phyloP scores from a whole-genome alignment of 2,329 filamentous ascomycete species.

The Exophiala phaeomuriformis region DNA sequence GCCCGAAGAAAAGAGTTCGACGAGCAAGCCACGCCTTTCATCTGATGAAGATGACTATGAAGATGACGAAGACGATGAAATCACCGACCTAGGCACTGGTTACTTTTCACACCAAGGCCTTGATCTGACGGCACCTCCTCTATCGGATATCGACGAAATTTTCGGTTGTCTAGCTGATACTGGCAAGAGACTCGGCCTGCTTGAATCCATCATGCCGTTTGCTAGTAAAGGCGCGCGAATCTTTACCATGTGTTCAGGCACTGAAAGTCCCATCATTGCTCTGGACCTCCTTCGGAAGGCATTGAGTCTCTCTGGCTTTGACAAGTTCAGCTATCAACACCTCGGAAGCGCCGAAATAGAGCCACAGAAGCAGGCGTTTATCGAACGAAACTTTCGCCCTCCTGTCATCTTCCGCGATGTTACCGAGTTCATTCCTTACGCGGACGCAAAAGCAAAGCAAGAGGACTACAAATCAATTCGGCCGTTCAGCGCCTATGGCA shows the following conservation, averaged over 20 bases:
- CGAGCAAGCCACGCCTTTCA: neutral
- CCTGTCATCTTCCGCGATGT: conserved; percentile 53
- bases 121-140: conserved; percentile 33
- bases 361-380: conserved; percentile 57
- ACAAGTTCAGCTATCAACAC: conserved; percentile 45
- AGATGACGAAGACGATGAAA: neutral
- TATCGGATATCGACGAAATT: conserved; percentile 43
- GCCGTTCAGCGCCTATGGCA: conserved; percentile 59
- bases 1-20: neutral
- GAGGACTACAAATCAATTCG: conserved; percentile 3
- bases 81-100: conserved; percentile 14
- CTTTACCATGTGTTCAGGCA: conserved; percentile 71
- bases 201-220: conserved; percentile 33
- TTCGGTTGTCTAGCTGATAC: conserved; percentile 42
- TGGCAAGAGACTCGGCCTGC: conserved; percentile 27
- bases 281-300: conserved; percentile 50
- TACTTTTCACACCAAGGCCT: conserved; percentile 6
- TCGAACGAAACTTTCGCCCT: conserved; percentile 52
- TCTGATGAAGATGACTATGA: neutral
- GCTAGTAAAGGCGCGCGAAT: conserved; percentile 44
- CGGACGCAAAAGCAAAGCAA: conserved; percentile 30
- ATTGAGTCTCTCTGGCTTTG: conserved; percentile 31
- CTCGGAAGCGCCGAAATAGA: conserved; percentile 59
- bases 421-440: conserved; percentile 44
- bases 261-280: conserved; percentile 64